These are phyloP conservation scores for Ambrosia artemisiifolia DNA, from an alignment of 129 eudicot species.

Conservation along the genomic window DNA sequence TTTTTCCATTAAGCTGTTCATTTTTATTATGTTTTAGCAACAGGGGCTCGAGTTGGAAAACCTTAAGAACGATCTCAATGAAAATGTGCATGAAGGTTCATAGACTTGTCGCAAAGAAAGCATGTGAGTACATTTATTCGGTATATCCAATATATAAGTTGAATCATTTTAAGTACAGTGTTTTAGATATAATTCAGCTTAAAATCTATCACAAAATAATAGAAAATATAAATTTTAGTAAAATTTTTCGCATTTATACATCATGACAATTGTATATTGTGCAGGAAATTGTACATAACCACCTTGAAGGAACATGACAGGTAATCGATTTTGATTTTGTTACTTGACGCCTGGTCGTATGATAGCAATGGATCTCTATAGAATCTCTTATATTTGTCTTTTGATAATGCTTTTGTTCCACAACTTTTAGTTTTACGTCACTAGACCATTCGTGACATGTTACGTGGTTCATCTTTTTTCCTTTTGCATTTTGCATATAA, in stretches of 20 bases:
- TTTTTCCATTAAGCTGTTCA: not conserved
- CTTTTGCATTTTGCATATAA: no score
- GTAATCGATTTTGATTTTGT: slow-evolving; percentile 5
- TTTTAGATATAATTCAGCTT: not conserved
- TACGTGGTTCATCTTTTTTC: no score
- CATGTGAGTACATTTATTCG: not conserved
- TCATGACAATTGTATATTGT: slow-evolving; percentile 2
- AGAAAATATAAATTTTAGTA: not conserved
- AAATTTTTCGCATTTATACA: not conserved
- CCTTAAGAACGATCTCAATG: slow-evolving; percentile 29
- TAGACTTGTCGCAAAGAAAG: not conserved
- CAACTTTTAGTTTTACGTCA: not conserved
- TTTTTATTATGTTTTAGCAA: slow-evolving; percentile 28
- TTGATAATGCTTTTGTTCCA: not conserved
- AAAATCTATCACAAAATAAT: not conserved
- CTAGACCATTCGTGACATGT: no score
- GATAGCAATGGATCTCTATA: not conserved
- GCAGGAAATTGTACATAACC: slow-evolving; percentile 26
- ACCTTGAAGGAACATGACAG: not conserved
- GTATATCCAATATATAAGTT: not conserved
- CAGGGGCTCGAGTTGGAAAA: slow-evolving; percentile 46
- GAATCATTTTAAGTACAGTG: not conserved
- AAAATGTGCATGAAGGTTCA: slow-evolving; percentile 36
- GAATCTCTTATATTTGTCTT: not conserved
- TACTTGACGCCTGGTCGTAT: slow-evolving; percentile 8